Percentiles rank a stretch among this genome's conserved stretches.
Evolutionary conservation across 2,329 filamentous ascomycete species (phyloP).

Genomic region (Zelopaecilomyces penicillatus): DNA sequence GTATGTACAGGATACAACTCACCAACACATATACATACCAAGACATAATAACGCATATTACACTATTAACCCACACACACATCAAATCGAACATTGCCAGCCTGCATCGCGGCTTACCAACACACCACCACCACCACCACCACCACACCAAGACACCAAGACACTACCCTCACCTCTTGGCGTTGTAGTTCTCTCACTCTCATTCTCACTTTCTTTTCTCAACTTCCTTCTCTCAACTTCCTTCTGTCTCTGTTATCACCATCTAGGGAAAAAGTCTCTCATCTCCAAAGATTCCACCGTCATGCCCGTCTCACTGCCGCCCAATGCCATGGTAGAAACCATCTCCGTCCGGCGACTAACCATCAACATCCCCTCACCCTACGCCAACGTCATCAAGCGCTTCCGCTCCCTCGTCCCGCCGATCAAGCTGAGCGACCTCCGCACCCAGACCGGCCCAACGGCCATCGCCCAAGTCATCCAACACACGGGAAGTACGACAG

Average conservation of each 20-base stretch:
- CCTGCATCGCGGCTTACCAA: too few species aligned
- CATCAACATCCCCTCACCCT: background rate
- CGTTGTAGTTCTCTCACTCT: background rate
- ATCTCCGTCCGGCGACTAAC: slow-evolving; percentile 1
- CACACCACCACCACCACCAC: too few species aligned
- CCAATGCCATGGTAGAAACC: slow-evolving; percentile 1
- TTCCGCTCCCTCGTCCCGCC: slow-evolving; percentile 2
- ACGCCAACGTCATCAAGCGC: slow-evolving; percentile 1
- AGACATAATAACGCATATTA: too few species aligned
- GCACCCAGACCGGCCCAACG: background rate
- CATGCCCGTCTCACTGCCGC: background rate
- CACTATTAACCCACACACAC: too few species aligned
- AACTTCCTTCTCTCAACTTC: background rate
- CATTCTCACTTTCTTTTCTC: background rate
- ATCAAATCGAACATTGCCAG: too few species aligned
- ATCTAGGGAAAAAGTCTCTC: too few species aligned
- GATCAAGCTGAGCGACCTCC: background rate
- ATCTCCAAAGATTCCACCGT: too few species aligned
- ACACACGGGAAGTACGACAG: background rate
- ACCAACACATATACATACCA: too few species aligned
- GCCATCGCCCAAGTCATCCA: slow-evolving; percentile 1
- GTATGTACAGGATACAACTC: too few species aligned
- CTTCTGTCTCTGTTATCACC: background rate
- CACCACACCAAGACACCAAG: background rate
- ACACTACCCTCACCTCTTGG: background rate